Percentiles rank a stretch among this genome's conserved stretches.
phyloP scores from a whole-genome alignment of 306 rosid species.

The Echinosophora koreensis region DNA sequence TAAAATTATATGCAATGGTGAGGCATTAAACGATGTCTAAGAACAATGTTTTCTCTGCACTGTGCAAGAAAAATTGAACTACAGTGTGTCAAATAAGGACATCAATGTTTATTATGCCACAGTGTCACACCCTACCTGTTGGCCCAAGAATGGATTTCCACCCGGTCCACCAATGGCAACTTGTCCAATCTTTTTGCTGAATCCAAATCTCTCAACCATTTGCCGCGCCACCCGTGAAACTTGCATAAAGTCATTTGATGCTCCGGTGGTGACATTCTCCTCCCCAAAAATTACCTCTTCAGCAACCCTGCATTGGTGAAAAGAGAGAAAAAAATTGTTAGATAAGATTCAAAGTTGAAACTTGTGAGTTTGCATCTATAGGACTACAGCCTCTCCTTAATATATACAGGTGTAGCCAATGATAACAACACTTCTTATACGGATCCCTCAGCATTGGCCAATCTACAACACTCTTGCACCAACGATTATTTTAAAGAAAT shows the following conservation, averaged over 20 bases:
- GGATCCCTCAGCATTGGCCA: neutral
- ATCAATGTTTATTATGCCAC: neutral
- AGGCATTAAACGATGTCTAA: slow-evolving; percentile 20
- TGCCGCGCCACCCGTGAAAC: slow-evolving; percentile 98
- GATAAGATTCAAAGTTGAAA: slow-evolving; percentile 12
- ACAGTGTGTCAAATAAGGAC: neutral
- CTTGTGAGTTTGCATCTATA: neutral
- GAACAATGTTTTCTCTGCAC: neutral
- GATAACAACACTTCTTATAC: neutral
- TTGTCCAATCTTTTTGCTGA: slow-evolving; percentile 97
- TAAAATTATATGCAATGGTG: neutral
- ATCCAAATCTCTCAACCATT: slow-evolving; percentile 98
- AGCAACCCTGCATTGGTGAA: slow-evolving; percentile 71
- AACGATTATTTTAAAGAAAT: too few relatives aligned
- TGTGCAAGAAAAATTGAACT: slow-evolving; percentile 30
- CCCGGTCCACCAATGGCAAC: slow-evolving; percentile 91
- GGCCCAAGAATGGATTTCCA: slow-evolving; percentile 98
- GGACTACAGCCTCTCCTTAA: neutral
- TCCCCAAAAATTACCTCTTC: slow-evolving; percentile 75
- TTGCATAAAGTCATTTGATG: slow-evolving; percentile 98
- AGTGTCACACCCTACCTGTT: slow-evolving; percentile 65
- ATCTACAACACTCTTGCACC: neutral
- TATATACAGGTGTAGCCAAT: neutral
- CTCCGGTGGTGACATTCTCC: slow-evolving; percentile 96
- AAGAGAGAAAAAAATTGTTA: slow-evolving; percentile 11